Conservation (phyloP, 345 rosid genomes). For the Combretum micranthum region DNA sequence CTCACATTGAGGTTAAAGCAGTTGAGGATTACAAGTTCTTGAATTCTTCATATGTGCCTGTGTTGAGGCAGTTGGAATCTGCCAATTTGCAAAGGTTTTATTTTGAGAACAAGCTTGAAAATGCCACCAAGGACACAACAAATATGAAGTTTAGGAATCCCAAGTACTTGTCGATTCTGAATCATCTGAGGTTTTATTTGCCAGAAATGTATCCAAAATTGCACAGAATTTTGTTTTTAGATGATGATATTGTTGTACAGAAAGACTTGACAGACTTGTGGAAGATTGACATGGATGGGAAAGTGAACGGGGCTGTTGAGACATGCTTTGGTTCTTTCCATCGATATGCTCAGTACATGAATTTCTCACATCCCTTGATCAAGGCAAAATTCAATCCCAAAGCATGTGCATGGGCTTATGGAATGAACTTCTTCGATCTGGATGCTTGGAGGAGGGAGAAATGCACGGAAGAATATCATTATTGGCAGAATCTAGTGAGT, state of each 20-base stretch:
- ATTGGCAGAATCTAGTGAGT: slow-evolving; percentile 93
- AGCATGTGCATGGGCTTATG: slow-evolving; percentile 1
- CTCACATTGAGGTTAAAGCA: slow-evolving; percentile 92
- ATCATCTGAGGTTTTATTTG: slow-evolving; percentile 88
- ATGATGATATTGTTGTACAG: slow-evolving; percentile 94
- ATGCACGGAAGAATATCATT: slow-evolving; percentile 96
- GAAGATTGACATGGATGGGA: slow-evolving; percentile 95
- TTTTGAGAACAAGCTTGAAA: slow-evolving; percentile 91
- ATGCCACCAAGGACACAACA: slow-evolving; percentile 83
- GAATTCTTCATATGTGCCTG: slow-evolving; percentile 93
- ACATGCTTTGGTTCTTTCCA: slow-evolving; percentile 33
- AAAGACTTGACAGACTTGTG: slow-evolving; percentile 92
- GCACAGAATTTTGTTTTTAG: slow-evolving; percentile 83
- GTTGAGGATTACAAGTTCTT: slow-evolving; percentile 93
- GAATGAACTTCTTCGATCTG: slow-evolving; percentile 3
- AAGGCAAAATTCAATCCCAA: slow-evolving; percentile 12
- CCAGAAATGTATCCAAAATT: slow-evolving; percentile 92
- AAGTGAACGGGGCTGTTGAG: slow-evolving; percentile 96
- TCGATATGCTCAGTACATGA: background rate
- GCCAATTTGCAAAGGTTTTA: slow-evolving; percentile 84
- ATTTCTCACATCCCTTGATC: slow-evolving; percentile 1
- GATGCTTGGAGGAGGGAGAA: slow-evolving; percentile 40
- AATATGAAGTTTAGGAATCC: slow-evolving; percentile 99
- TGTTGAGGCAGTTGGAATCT: slow-evolving; percentile 81
- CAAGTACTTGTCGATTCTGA: slow-evolving; percentile 85